Evolutionary conservation across 1,284 basidiomycete genomes (phyloP), one percentile per base, ranked within the genome.

Genomic region (Ustilago hordei): DNA sequence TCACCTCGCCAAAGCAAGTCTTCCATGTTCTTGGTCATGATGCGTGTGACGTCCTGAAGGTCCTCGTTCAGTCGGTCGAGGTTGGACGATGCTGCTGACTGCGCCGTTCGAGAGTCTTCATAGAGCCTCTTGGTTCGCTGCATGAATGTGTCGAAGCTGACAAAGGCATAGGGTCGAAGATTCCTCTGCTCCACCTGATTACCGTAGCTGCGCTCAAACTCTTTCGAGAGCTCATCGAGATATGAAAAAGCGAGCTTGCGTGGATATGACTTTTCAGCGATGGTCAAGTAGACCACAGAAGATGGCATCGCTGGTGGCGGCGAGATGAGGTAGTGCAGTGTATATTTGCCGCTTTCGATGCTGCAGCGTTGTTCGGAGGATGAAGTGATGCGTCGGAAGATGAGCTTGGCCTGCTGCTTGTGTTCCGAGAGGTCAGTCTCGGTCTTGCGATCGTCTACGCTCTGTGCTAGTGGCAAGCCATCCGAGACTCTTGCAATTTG

Each of bases 11-110:
- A 98, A 43, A 99, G 88, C 64, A 99, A 88, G 87, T 99, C 97
- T 87, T 99, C 97, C 96, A 99, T 99, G 86, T 99, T 99, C 89
- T 99, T 99, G n/a, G 96, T 98, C 97, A 99, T 99, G 87, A 99
- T 98, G 80, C 94, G 89, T 56, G 96, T 98, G 66, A 99, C 96
- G 83, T 99, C 96, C 85, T 96, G 94, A 60, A 99, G 88, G 80
- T 99, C 96, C 84, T 95, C 95, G 85, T 98, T 98, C 55, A 99
- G 89, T 86, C 90, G 92, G 86, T 95, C 95, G 61, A 99, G 86
- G 69, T 91, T 90, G 23, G 91, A 91, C 64, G 80, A 78, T 0
- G 83, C 89, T 23, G 92, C 90, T 35, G 91, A 90, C 82, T 89
- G 91, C 13, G 94, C 94, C 48, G 93, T 93, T 69, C 96, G 90